Percentiles rank a stretch among this genome's conserved stretches.
Evolutionary conservation across 2,329 filamentous ascomycete genomes (phyloP).

Genomic region (Fusarium odoratissimum): DNA sequence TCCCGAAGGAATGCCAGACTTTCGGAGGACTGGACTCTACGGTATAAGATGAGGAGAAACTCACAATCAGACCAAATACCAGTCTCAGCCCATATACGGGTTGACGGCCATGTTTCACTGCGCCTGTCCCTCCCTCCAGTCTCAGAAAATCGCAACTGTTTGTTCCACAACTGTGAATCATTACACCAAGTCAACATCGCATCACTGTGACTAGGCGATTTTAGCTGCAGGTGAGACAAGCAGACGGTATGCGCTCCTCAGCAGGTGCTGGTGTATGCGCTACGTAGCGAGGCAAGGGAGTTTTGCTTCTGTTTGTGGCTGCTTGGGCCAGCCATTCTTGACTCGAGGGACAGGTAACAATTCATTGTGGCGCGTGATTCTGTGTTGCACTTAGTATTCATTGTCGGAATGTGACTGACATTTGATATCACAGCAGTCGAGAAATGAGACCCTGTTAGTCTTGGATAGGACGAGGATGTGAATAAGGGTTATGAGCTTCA

Average conservation of each 20-base stretch:
- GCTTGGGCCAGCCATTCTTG: constrained; percentile 7
- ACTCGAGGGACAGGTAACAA: constrained; percentile 27
- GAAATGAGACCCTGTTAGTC: constrained; percentile 15
- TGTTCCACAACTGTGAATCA: constrained; percentile 29
- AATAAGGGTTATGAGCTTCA: background rate
- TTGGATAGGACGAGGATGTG: constrained; percentile 3
- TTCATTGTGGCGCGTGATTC: constrained; percentile 24
- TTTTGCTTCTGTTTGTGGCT: constrained; percentile 17
- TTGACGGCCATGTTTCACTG: constrained; percentile 26
- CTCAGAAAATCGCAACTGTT: constrained; percentile 21
- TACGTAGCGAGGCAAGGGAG: constrained; percentile 32
- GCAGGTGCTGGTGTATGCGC: constrained; percentile 9
- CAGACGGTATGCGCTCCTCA: constrained; percentile 21
- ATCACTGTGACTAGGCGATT: constrained; percentile 18
- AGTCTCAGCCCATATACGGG: constrained; percentile 17
- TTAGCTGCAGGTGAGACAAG: constrained; percentile 32
- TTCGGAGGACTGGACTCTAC: background rate
- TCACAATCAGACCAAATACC: constrained; percentile 12
- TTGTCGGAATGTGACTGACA: constrained; percentile 33
- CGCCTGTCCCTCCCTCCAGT: constrained; percentile 8
- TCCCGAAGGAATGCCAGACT: background rate
- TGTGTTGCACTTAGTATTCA: constrained; percentile 11
- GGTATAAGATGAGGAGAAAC: background rate
- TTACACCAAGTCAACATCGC: constrained; percentile 13
- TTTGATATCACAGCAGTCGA: constrained; percentile 17